Percentiles rank a stretch among this genome's conserved stretches.
Evolutionary conservation across 2,329 filamentous ascomycete genomes (phyloP).

Genomic region (Leptographium wingfieldii): DNA sequence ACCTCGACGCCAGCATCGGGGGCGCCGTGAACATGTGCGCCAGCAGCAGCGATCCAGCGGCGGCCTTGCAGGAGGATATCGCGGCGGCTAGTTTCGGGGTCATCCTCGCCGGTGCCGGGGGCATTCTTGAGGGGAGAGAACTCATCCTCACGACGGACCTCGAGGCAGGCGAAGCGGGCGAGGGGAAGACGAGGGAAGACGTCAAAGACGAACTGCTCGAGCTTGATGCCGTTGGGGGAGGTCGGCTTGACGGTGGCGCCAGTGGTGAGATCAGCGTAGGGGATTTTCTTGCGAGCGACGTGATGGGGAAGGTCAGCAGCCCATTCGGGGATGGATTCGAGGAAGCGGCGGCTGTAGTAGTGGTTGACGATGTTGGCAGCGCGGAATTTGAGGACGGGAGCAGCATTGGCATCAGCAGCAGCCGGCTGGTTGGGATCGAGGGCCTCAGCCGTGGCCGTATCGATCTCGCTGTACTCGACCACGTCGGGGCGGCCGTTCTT

Average conservation of each 20-base stretch:
- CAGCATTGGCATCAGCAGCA: background rate
- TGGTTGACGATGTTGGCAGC: constrained; percentile 99
- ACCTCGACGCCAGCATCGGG: constrained; percentile 70
- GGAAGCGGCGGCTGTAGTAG: constrained; percentile 93
- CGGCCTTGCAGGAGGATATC: constrained; percentile 86
- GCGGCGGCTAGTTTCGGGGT: constrained; percentile 80
- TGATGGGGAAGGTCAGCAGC: constrained; percentile 81
- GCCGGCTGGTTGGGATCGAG: constrained; percentile 68
- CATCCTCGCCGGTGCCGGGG: constrained; percentile 74
- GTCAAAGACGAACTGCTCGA: constrained; percentile 98
- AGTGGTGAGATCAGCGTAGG: constrained; percentile 61
- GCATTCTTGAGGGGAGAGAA: constrained; percentile 96
- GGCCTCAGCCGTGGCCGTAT: constrained; percentile 76
- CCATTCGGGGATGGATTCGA: constrained; percentile 83
- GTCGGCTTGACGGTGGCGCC: constrained; percentile 79
- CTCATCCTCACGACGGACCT: constrained; percentile 93
- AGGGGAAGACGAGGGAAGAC: constrained; percentile 85
- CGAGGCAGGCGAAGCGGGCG: constrained; percentile 85
- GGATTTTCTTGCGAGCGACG: constrained; percentile 97
- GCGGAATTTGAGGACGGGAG: constrained; percentile 72
- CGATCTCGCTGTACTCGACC: constrained; percentile 97
- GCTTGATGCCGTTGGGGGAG: constrained; percentile 95
- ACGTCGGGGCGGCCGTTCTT: constrained; percentile 96
- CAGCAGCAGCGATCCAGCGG: constrained; percentile 72
- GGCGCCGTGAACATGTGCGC: constrained; percentile 53